Percentiles rank a stretch among this genome's conserved stretches.
phyloP scores from a whole-genome alignment of 805 yeast genomes.

The Metschnikowia anglica region DNA sequence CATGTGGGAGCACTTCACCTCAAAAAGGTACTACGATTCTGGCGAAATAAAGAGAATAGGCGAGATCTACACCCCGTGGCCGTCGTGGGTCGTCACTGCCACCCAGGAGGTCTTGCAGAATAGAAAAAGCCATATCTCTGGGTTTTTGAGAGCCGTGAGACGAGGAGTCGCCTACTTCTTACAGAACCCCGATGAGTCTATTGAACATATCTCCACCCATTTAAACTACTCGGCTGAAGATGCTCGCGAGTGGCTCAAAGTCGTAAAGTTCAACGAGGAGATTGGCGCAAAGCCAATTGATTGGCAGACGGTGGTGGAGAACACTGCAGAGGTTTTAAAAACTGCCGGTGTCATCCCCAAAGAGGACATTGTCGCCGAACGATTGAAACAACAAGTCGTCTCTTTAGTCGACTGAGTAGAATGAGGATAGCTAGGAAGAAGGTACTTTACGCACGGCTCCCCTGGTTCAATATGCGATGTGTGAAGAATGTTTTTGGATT shows the following conservation, averaged over 20 bases:
- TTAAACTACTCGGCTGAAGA: conserved; percentile 77
- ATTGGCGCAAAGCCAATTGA: conserved; percentile 43
- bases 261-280: conserved; percentile 60
- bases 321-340: conserved; percentile 56
- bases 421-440: background rate
- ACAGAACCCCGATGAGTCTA: conserved; percentile 59
- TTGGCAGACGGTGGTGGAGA: conserved; percentile 48
- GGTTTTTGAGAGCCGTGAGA: conserved; percentile 55
- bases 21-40: conserved; percentile 77
- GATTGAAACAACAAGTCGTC: conserved; percentile 27
- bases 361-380: conserved; percentile 25
- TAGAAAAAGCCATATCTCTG: conserved; percentile 24
- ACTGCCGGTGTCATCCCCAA: conserved; percentile 61
- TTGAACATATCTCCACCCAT: conserved; percentile 59
- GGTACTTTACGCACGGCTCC: no score
- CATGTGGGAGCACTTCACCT: conserved; percentile 95
- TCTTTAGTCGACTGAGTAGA: conserved; percentile 11
- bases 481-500: no score
- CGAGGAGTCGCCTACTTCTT: conserved; percentile 69
- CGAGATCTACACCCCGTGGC: conserved; percentile 93
- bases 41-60: conserved; percentile 82
- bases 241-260: conserved; percentile 77
- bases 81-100: conserved; percentile 83
- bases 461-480: no score
- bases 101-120: conserved; percentile 37